phyloP scores from a whole-genome alignment of 345 rosid species.

The Capsella bursapastoris region DNA sequence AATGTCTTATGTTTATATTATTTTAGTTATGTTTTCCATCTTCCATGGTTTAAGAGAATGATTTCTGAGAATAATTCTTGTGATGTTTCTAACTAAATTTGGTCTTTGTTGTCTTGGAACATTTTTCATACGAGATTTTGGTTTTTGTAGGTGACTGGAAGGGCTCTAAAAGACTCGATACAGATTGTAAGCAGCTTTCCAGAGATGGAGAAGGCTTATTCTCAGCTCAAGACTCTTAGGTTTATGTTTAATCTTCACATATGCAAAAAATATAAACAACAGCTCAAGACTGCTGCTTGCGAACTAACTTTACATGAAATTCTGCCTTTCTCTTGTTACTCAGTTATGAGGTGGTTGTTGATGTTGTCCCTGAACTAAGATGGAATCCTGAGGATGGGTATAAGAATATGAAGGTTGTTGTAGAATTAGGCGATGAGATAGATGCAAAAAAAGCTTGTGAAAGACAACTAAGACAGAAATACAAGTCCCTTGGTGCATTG shows the following conservation, averaged over 20 bases:
- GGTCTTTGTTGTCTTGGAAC: background rate
- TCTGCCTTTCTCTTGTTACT: constrained; percentile 33
- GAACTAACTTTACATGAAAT: constrained; percentile 20
- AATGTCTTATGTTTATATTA: background rate
- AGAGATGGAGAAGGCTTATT: constrained; percentile 77
- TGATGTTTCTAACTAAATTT: background rate
- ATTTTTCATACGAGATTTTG: background rate
- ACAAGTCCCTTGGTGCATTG: constrained; percentile 73
- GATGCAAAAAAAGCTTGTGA: constrained; percentile 77
- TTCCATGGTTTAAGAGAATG: background rate
- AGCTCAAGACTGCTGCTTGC: background rate
- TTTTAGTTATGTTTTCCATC: background rate
- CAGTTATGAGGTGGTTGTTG: constrained; percentile 89
- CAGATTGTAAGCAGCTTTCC: constrained; percentile 76
- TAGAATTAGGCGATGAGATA: constrained; percentile 82
- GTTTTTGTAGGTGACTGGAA: constrained; percentile 70
- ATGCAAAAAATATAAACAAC: background rate
- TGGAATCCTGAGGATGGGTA: constrained; percentile 88
- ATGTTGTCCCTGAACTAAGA: constrained; percentile 84
- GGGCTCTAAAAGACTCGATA: constrained; percentile 83
- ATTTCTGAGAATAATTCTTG: background rate
- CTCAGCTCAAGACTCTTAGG: constrained; percentile 68
- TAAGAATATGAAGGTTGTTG: constrained; percentile 81
- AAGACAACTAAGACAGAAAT: constrained; percentile 73
- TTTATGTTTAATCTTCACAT: constrained; percentile 31